Evolutionary conservation across 2,329 filamentous ascomycete species (phyloP), one percentile per base, ranked within the genome.

Genomic region (Colletotrichum horii): DNA sequence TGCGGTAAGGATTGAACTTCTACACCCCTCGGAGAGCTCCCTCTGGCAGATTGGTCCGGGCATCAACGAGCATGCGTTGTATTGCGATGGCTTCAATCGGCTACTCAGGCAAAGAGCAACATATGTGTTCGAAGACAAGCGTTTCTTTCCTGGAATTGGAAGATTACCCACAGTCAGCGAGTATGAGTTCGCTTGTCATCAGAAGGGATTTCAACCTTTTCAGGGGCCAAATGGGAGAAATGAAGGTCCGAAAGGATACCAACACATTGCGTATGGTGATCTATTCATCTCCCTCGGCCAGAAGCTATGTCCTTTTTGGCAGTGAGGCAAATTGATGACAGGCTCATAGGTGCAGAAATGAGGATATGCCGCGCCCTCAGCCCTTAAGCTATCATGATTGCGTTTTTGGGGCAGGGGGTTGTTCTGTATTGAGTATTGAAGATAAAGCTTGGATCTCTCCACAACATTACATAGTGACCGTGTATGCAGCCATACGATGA

Each of bases 391-490:
- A 15, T 48, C 19, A 48, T 12, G 8, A 12, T n/a, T 2, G 19
- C 19, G 9, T n/a, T n/a, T 19, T 48, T 9, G 38, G 38, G 19
- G 1, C 19, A 48, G 11, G n/a, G 9, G 4, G 6, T 12, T 11
- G 9, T 1, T 12, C 11, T n/a, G 38, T n/a, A 6, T 48, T 11
- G 19, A n/a, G 38, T 6, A n/a, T n/a, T 11, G 38, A n/a, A n/a
- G 8, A 2, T 2, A n/a, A 48, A 3, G 8, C 43, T 52, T 22
- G 38, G n/a, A 52, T 3, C 6, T 14, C n/a, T 24, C 11, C 3
- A 52, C 0, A n/a, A 52, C 6, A 22, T 14, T 2, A 22, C 1
- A 4, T 22, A 52, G 11, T n/a, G n/a, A 6, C 12, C 1, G n/a
- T 52, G 43, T 8, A 14, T 8, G 4, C n/a, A 52, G n/a, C 43